phyloP scores from a whole-genome alignment of 2,329 filamentous ascomycete species.

The Davidsoniella eucalypti region DNA sequence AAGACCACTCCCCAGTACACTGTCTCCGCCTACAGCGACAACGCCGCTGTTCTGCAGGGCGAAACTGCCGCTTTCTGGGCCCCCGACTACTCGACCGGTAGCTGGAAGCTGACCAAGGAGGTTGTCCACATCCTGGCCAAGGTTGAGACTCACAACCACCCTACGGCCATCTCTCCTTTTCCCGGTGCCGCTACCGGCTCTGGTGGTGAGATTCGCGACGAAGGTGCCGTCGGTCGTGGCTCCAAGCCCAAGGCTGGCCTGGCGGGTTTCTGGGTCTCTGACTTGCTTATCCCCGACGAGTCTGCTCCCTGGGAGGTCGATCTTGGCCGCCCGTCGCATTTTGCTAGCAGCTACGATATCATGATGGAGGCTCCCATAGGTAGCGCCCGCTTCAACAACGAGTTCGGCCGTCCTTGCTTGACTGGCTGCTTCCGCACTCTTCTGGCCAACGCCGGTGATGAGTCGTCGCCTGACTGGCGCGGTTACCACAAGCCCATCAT shows the following conservation, averaged over 20 bases:
- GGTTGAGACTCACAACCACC: constrained; percentile 96
- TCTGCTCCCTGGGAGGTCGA: constrained; percentile 80
- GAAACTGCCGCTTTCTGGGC: constrained; percentile 49
- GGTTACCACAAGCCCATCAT: constrained; percentile 98
- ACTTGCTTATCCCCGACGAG: constrained; percentile 74
- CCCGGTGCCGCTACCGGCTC: constrained; percentile 87
- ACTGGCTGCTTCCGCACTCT: constrained; percentile 86
- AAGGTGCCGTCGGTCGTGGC: constrained; percentile 83
- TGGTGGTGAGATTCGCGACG: constrained; percentile 88
- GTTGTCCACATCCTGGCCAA: constrained; percentile 77
- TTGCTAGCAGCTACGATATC: constrained; percentile 86
- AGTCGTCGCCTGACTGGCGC: constrained; percentile 46
- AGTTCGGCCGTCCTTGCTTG: constrained; percentile 82
- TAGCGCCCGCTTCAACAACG: constrained; percentile 91
- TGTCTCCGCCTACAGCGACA: constrained; percentile 94
- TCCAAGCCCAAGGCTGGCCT: constrained; percentile 88
- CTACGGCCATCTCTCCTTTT: constrained; percentile 86
- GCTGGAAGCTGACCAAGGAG: constrained; percentile 79
- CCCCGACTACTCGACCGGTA: constrained; percentile 68
- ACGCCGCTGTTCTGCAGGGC: constrained; percentile 63
- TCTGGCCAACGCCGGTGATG: constrained; percentile 43
- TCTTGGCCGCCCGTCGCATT: constrained; percentile 76
- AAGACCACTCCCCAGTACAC: constrained; percentile 64
- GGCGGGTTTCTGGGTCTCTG: constrained; percentile 86
- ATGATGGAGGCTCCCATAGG: constrained; percentile 97